Base-by-base conservation (phyloP, 2,329 filamentous ascomycete genomes). In the Hypoxylon sp. region DNA sequence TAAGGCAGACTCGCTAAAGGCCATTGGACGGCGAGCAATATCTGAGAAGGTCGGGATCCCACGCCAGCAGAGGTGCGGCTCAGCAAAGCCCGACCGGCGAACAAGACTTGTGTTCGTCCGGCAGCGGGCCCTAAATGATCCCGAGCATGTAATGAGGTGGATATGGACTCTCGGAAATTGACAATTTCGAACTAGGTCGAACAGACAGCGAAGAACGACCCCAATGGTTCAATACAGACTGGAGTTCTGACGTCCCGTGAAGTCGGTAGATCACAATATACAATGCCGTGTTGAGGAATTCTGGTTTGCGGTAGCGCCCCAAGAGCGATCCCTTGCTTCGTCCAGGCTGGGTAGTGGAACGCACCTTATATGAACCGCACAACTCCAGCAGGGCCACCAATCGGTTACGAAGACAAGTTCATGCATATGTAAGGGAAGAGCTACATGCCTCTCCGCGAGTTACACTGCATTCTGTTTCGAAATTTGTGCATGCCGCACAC, bases 261-360 rank as follows among this genome's bases (percentile, higher is more conserved):
- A 44, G 28, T 30, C 50, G 44, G 50, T 14, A 32, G 60, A 59
- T 67, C 54, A 18, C 30, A 52, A 64, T 64, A 61, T 61, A 49
- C 52, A 52, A 53, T 24, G 49, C 53, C 50, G 40, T 51, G 44
- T 51, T 69, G 33, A 54, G 52, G 49, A 61, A 49, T 22, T 48
- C 26, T 50, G 8, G 42, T 22, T n/a, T 22, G 60, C 45, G 56
- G 60, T 54, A 56, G 33, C 22, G 54, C 46, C 46, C 33, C 36
- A 62, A 64, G 32, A 48, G 36, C 24, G 7, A 59, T 59, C 64
- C 67, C 67, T 69, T 69, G 50, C 67, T 53, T 69, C 24, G 61
- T 55, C 22, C 40, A 44, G 53, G 33, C 33, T 45, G 48, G 26
- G 40, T 26, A 59, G 50, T 26, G 42, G 24, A 18, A 49, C 42